These are phyloP conservation scores for Phylloporus arenicola DNA, from an alignment of 768 basidiomycete genomes.

Conservation along the genomic window DNA sequence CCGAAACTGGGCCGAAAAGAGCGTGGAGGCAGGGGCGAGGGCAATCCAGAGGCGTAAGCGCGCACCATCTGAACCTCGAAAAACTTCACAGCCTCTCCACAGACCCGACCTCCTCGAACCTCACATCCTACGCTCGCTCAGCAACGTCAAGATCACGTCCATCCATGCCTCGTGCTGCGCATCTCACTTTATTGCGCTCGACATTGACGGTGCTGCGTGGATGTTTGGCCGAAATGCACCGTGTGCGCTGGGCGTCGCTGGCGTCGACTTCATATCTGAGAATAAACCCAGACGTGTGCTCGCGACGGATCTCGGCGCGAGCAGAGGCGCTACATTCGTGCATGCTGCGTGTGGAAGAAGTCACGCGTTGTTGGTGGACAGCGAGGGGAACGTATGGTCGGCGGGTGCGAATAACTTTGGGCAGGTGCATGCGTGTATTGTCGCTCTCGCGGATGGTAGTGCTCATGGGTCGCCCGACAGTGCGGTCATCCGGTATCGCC, in stretches of 20 bases:
- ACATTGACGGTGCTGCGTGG: slow-evolving; percentile 77
- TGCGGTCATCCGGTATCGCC: slow-evolving; percentile 65
- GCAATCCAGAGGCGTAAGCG: slow-evolving; percentile 36
- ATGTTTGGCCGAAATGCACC: slow-evolving; percentile 83
- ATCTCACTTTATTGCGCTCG: slow-evolving; percentile 73
- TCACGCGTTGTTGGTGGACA: slow-evolving; percentile 79
- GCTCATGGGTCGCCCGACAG: slow-evolving; percentile 31
- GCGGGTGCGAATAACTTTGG: slow-evolving; percentile 78
- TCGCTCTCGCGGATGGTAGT: not conserved
- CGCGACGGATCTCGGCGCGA: slow-evolving; percentile 57
- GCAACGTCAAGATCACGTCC: slow-evolving; percentile 68
- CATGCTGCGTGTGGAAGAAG: slow-evolving; percentile 78
- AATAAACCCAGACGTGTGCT: slow-evolving; percentile 61
- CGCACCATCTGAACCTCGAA: not conserved
- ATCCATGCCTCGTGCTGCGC: slow-evolving; percentile 72
- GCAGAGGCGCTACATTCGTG: slow-evolving; percentile 57
- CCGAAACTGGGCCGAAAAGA: slow-evolving; percentile 74
- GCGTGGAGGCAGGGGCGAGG: slow-evolving; percentile 42
- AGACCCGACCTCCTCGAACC: slow-evolving; percentile 84
- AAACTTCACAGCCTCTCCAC: slow-evolving; percentile 24
- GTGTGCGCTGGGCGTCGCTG: slow-evolving; percentile 57
- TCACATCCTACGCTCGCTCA: slow-evolving; percentile 82
- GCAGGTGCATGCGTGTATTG: slow-evolving; percentile 48
- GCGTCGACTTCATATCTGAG: slow-evolving; percentile 60
- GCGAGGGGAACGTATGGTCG: slow-evolving; percentile 78